phyloP scores from a whole-genome alignment of 768 basidiomycete species.

The Saitozyma podzolica region DNA sequence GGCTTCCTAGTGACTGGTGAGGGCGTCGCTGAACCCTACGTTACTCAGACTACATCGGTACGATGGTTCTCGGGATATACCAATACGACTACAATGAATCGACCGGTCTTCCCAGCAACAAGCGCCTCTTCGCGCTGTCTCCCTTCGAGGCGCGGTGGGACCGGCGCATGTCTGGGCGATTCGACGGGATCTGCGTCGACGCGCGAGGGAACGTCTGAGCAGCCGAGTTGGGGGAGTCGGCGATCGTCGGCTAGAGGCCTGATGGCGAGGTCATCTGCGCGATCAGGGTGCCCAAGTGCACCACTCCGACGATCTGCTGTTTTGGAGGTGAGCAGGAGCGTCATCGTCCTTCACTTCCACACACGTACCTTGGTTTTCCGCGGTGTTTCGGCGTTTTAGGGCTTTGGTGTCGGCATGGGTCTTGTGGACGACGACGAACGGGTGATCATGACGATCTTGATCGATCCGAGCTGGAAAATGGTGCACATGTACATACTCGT shows the following conservation, averaged over 20 bases:
- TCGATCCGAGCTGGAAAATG: too few relatives aligned
- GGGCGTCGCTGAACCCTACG: too few relatives aligned
- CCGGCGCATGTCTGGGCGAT: conserved; percentile 22
- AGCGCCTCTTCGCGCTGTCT: conserved; percentile 8
- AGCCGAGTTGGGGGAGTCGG: conserved; percentile 41
- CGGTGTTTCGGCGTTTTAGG: too few relatives aligned
- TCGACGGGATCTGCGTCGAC: conserved; percentile 47
- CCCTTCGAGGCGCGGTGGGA: conserved; percentile 4
- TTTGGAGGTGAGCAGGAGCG: conserved; percentile 36
- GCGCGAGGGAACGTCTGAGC: conserved; percentile 45
- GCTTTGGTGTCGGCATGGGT: too few relatives aligned
- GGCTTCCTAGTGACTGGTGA: too few relatives aligned
- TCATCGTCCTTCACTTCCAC: too few relatives aligned
- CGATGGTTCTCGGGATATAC: conserved; percentile 23
- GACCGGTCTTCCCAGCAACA: conserved; percentile 27
- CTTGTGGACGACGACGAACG: too few relatives aligned
- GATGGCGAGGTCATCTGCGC: conserved; percentile 35
- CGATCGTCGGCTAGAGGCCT: conserved; percentile 39
- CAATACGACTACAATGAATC: conserved; percentile 34
- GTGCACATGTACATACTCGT: too few relatives aligned
- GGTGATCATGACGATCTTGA: too few relatives aligned
- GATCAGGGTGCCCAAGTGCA: conserved; percentile 14
- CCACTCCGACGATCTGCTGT: conserved; percentile 39
- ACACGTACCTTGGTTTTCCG: too few relatives aligned
- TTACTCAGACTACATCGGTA: conserved; percentile 47